phyloP scores from a whole-genome alignment of 148 eudicot species.

The Vaccinium myrtillus region DNA sequence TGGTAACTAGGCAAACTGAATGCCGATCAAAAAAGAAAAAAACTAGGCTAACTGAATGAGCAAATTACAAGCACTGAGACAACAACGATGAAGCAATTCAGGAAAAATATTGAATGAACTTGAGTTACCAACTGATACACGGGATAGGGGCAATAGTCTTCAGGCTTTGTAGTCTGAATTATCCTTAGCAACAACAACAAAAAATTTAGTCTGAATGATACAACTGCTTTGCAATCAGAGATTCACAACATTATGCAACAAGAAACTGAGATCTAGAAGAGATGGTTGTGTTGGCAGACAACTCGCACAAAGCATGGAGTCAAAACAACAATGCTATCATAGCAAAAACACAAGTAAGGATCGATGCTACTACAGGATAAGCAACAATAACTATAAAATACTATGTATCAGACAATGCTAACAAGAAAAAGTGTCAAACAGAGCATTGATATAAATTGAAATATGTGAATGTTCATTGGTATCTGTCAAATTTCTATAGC shows the following conservation, averaged over 20 bases:
- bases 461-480: neutral
- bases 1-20: neutral
- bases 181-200: too few relatives aligned
- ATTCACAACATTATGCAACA: neutral
- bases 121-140: neutral
- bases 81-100: neutral
- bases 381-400: neutral
- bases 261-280: neutral
- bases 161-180: too few relatives aligned
- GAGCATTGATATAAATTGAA: neutral
- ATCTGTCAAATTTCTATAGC: neutral
- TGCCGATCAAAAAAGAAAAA: too few relatives aligned
- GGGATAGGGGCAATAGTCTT: neutral
- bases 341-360: neutral
- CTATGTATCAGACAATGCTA: neutral
- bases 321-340: neutral
- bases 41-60: neutral
- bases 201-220: neutral
- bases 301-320: neutral
- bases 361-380: neutral
- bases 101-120: neutral
- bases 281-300: neutral
- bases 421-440: neutral
- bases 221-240: neutral
- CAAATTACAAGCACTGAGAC: neutral